Conservation (phyloP, 805 yeast genomes). For the Candida methanosorbosa region DNA sequence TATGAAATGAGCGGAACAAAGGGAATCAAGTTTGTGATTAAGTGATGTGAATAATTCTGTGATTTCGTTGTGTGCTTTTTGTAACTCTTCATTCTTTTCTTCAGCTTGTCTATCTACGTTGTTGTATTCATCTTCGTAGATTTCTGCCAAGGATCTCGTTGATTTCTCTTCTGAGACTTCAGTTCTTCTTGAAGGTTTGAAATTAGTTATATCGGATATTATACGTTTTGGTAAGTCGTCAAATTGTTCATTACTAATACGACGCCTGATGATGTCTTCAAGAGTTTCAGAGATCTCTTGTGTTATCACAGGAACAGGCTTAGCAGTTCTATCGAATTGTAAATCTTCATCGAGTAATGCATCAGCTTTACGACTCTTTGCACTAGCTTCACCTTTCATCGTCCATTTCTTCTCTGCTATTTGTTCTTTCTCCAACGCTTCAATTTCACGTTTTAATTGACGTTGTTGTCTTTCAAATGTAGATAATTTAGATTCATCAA, state of each 20-base stretch:
- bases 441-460: slow-evolving; percentile 68
- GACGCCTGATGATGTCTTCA: slow-evolving; percentile 81
- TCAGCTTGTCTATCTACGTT: slow-evolving; percentile 30
- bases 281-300: slow-evolving; percentile 77
- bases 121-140: slow-evolving; percentile 77
- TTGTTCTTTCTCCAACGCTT: slow-evolving; percentile 73
- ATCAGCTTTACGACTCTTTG: slow-evolving; percentile 75
- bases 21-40: slow-evolving; percentile 70
- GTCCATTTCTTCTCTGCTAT: slow-evolving; percentile 92
- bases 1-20: slow-evolving; percentile 89
- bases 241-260: slow-evolving; percentile 68
- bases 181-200: slow-evolving; percentile 41
- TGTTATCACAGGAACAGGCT: slow-evolving; percentile 94
- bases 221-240: slow-evolving; percentile 78
- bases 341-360: slow-evolving; percentile 74
- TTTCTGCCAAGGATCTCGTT: slow-evolving; percentile 78
- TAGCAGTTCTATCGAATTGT: slow-evolving; percentile 88
- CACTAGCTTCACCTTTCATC: slow-evolving; percentile 84
- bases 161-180: slow-evolving; percentile 83
- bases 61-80: slow-evolving; percentile 73
- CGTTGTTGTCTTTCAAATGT: slow-evolving; percentile 79
- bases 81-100: slow-evolving; percentile 49
- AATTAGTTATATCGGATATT: slow-evolving; percentile 56
- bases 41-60: slow-evolving; percentile 52
- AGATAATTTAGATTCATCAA: slow-evolving; percentile 38